Percentiles rank a stretch among this genome's conserved stretches.
Conservation (phyloP, 164 flowering plant genomes). For the Cinnamomum micranthum region DNA sequence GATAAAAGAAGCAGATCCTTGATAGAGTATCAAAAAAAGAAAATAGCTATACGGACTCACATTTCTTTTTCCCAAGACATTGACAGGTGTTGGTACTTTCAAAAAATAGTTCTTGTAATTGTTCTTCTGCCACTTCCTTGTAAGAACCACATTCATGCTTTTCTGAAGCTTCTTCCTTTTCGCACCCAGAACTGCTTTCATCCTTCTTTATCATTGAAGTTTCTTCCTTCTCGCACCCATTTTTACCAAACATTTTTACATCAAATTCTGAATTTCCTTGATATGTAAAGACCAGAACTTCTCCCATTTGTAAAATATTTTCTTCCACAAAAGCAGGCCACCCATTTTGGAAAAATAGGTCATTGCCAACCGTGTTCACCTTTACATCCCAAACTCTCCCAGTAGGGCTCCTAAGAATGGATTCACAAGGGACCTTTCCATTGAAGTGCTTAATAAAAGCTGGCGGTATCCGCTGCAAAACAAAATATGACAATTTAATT, state of each 20-base stretch:
- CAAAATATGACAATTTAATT: background rate
- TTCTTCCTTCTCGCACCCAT: slow-evolving; percentile 23
- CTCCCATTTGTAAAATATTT: slow-evolving; percentile 15
- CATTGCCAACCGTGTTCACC: slow-evolving; percentile 5
- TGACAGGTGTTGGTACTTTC: no score
- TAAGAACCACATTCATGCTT: background rate
- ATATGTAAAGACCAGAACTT: slow-evolving; percentile 23
- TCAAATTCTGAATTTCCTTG: slow-evolving; percentile 16
- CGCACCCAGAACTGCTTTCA: no score
- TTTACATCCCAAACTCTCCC: slow-evolving; percentile 21
- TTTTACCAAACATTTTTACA: slow-evolving; percentile 19
- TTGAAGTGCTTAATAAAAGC: slow-evolving; percentile 14
- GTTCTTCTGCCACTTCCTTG: background rate
- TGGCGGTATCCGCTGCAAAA: slow-evolving; percentile 29
- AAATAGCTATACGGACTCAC: slow-evolving; percentile 9
- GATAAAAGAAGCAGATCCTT: background rate
- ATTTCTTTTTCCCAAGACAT: background rate
- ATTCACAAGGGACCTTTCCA: slow-evolving; percentile 11
- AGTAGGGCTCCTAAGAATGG: slow-evolving; percentile 14
- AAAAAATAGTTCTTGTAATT: background rate
- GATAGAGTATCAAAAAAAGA: background rate
- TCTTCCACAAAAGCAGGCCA: slow-evolving; percentile 23
- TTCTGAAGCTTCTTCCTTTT: no score
- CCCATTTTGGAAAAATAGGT: slow-evolving; percentile 19
- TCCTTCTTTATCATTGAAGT: background rate